A percentile compares a stretch with the other conserved stretches of the same genome.
Conservation (phyloP, 176 grass and related monocot species). For the Secale cereale region DNA sequence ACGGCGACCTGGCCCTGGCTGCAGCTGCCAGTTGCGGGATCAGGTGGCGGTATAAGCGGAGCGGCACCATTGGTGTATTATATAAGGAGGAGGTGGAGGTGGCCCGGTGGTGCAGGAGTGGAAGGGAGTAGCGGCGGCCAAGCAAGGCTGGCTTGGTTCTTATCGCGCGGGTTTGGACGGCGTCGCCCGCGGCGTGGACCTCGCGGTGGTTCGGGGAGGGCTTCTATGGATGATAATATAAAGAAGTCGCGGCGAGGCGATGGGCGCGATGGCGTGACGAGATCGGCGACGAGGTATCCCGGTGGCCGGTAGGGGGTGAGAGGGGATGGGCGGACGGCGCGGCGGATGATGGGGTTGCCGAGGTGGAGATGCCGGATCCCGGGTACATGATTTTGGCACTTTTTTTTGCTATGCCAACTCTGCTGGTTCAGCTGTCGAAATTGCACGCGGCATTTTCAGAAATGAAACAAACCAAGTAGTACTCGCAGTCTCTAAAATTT, state of each 20-base stretch:
- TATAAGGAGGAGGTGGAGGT: too few relatives aligned
- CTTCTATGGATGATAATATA: background rate
- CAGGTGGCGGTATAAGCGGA: slow-evolving; percentile 22
- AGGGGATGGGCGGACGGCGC: background rate
- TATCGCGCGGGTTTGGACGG: slow-evolving; percentile 33
- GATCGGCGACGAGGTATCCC: background rate
- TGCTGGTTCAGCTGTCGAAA: background rate
- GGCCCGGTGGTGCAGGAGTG: background rate
- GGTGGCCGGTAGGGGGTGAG: background rate
- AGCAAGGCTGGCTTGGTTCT: background rate
- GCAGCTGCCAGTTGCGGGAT: slow-evolving; percentile 8
- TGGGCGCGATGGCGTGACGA: slow-evolving; percentile 13
- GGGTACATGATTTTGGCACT: background rate
- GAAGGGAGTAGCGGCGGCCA: background rate
- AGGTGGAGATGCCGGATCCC: background rate
- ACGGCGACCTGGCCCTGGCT: background rate
- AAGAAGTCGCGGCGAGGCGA: background rate
- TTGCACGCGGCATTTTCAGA: background rate
- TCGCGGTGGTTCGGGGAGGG: background rate
- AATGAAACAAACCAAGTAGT: background rate
- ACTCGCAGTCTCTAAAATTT: too few relatives aligned
- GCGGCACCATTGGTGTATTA: slow-evolving; percentile 28
- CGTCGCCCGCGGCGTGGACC: background rate
- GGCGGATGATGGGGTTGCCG: too few relatives aligned
- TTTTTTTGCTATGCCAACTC: too few relatives aligned